Percentiles rank a stretch among this genome's conserved stretches.
Evolutionary conservation across 345 rosid species (phyloP).

Genomic region (Heritiera fomes): DNA sequence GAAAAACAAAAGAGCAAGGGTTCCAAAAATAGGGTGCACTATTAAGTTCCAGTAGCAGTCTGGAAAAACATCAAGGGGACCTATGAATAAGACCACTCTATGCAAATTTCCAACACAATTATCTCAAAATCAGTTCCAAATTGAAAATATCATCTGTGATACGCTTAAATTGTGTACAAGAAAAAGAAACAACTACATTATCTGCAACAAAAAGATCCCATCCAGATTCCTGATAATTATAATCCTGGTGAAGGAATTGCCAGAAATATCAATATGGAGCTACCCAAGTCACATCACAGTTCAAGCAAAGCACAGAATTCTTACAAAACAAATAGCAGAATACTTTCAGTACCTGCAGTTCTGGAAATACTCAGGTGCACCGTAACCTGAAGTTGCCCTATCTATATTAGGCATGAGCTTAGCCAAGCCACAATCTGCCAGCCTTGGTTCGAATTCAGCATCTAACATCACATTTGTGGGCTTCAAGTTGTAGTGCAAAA

Average conservation of each 20-base stretch:
- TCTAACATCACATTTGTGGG: conserved; percentile 91
- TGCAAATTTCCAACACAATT: not conserved
- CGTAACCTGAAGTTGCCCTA: conserved; percentile 49
- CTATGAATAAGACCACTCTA: not conserved
- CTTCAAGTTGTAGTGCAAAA: conserved; percentile 82
- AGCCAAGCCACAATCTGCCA: conserved; percentile 77
- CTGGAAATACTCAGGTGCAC: conserved; percentile 77
- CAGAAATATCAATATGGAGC: conserved; percentile 5
- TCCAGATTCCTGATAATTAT: not conserved
- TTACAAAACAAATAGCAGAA: not conserved
- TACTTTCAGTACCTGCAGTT: conserved; percentile 60
- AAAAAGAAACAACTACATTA: not conserved
- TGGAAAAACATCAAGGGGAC: not conserved
- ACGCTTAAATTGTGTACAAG: not conserved
- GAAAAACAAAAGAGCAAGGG: not conserved
- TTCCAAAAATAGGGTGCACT: not conserved
- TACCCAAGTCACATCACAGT: not conserved
- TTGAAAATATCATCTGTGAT: not conserved
- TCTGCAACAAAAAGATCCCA: not conserved
- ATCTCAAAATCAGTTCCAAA: not conserved
- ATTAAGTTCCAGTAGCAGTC: not conserved
- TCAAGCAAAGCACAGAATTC: not conserved
- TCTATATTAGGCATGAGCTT: conserved; percentile 62
- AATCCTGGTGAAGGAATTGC: not conserved
- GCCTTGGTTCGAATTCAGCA: conserved; percentile 80